Base-by-base conservation (phyloP, 768 basidiomycete species). In the Boletales sp. region DNA sequence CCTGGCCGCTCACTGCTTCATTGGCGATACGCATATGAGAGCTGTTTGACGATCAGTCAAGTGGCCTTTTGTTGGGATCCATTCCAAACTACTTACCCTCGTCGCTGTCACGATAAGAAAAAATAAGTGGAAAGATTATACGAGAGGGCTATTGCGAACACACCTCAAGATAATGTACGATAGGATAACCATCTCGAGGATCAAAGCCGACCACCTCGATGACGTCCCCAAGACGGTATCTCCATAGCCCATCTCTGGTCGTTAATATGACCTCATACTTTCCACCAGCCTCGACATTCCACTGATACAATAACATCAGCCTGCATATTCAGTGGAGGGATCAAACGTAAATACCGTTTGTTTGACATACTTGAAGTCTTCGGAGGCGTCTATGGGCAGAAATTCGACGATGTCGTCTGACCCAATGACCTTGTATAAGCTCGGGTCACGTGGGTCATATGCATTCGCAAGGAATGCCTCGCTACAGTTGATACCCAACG, bases 361-460 rank as follows among this genome's bases (percentile, higher is more conserved):
- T 13, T 38, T 36, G 35, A 60, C 18, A 34, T 51, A 35, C 17
- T 51, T 51, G 32, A 59, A 53, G 35, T 67, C 60, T 32, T 67
- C 65, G 1, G 60, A 51, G 1, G 50, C 15, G 10, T 64, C 53
- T 14, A 56, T 1, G 9, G 53, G 46, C 3, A 64, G 34, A 41
- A 57, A 64, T 39, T 60, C 57, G 4, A 64, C 47, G 19, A 59
- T 57, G 15, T 66, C 64, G 21, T 63, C 55, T 12, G 64, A 65
- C 17, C 59, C 56, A 11, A 63, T 53, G 11, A 59, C 50, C 30
- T 63, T 64, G 50, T 64, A 54, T 36, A 61, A 41, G 41, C 44
- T 61, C 1, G 61, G 43, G 19, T 66, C 62, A 30, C 56, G 60
- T 29, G 53, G 41, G 18, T 61, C 57, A n/a, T 62, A 60, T 13